phyloP scores from a whole-genome alignment of 257 asterid species.

The Nicotiana knightiana region DNA sequence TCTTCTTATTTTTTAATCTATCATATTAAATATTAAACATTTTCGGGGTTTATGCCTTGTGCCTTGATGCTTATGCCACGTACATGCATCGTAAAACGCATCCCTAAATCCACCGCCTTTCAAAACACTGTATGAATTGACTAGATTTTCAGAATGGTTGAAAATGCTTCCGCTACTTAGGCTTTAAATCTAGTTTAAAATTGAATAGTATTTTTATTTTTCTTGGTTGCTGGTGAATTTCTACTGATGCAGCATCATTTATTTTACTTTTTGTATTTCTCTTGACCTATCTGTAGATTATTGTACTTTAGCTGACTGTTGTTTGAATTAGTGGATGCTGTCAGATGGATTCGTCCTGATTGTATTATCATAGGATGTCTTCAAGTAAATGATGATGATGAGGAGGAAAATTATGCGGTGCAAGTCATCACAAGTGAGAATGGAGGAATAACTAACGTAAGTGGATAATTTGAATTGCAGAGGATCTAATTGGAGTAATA shows the following conservation, averaged over 20 bases:
- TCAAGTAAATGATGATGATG: slow-evolving; percentile 53
- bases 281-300: neutral
- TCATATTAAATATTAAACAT: neutral
- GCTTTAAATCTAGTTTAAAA: neutral
- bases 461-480: slow-evolving; percentile 13
- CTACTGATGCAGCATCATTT: neutral
- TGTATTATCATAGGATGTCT: slow-evolving; percentile 79
- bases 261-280: neutral
- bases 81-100: neutral
- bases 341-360: slow-evolving; percentile 85
- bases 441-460: slow-evolving; percentile 50
- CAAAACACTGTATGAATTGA: neutral
- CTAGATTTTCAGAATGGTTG: neutral
- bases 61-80: neutral
- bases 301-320: slow-evolving; percentile 17
- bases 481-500: neutral
- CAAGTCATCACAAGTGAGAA: slow-evolving; percentile 69
- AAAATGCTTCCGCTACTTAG: neutral
- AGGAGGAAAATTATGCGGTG: slow-evolving; percentile 61
- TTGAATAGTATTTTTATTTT: neutral
- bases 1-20: neutral
- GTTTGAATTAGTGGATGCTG: slow-evolving; percentile 63
- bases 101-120: neutral
- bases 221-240: slow-evolving; percentile 1
- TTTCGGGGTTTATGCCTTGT: neutral